Base-by-base conservation (phyloP, 768 basidiomycete genomes). In the Mycena latifolia region DNA sequence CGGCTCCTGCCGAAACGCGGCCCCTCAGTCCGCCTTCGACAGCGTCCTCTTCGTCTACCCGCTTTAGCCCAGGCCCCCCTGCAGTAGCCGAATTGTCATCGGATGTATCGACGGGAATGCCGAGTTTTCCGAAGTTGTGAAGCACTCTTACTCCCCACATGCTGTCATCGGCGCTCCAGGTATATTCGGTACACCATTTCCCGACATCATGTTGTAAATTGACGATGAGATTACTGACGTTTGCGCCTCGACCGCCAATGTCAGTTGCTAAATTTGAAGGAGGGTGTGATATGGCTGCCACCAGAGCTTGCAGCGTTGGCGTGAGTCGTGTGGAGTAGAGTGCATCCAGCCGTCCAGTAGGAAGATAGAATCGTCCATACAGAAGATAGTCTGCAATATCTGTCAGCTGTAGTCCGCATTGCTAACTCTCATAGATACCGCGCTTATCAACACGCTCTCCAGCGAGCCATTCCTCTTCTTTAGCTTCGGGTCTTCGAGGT, bases 41-140 rank as follows among this genome's bases (percentile, higher is more conserved):
- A 28, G 92, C 91, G 51, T 98, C 96, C 78, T 97, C 96, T 74
- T 97, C 96, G 60, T 98, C 97, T 5, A 98, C 89, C n/a, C 96
- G 86, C 77, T 93, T 95, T 37, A 86, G 77, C 47, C 83, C 81
- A n/a, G 71, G 69, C 29, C 58, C 69, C 43, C 64, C 39, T 64
- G 29, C 48, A 63, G 46, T 73, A 75, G n/a, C 76, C 76, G 76
- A 43, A n/a, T 43, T 75, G 28, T 81, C 82, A 69, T 77, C 82
- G 67, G 72, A 74, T 0, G 66, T 43, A 29, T 79, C 74, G 27
- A 80, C 80, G 7, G 71, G 71, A 15, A 77, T 71, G 18, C 84
- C 88, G 5, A 90, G 79, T 77, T 86, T 87, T 17, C 96, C 96
- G 80, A 98, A 98, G 74, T 99, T 98, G 75, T 96, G 95, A 53